Conservation (phyloP, 2,329 filamentous ascomycete genomes). For the Dryadomyces quercus-mongolicae region DNA sequence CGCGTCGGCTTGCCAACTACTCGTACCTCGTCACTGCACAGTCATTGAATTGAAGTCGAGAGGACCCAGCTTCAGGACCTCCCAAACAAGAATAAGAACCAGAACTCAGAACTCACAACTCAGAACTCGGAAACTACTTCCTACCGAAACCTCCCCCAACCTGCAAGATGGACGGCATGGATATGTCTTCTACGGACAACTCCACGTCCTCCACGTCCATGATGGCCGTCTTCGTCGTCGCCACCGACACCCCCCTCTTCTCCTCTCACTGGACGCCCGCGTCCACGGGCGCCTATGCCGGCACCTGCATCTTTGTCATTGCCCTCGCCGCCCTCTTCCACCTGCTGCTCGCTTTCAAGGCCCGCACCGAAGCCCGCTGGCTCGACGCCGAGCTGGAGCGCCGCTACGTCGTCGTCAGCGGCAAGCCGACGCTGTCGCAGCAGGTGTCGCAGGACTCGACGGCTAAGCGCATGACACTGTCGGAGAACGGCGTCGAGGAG, state of each 20-base stretch:
- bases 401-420: conserved; percentile 64
- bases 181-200: conserved; percentile 7
- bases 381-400: conserved; percentile 58
- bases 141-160: too few species aligned
- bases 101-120: too few species aligned
- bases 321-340: conserved; percentile 60
- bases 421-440: conserved; percentile 46
- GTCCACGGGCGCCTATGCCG: conserved; percentile 62
- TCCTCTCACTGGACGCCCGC: conserved; percentile 62
- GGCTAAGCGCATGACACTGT: conserved; percentile 49
- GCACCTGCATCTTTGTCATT: conserved; percentile 85
- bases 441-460: conserved; percentile 46
- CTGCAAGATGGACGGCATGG: background rate
- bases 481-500: conserved; percentile 70
- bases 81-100: too few species aligned
- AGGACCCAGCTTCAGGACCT: too few species aligned
- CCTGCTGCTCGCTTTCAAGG: conserved; percentile 58
- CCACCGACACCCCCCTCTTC: conserved; percentile 37
- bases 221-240: conserved; percentile 43
- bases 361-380: conserved; percentile 51
- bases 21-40: background rate
- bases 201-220: conserved; percentile 7
- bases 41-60: too few species aligned
- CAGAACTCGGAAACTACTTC: too few species aligned
- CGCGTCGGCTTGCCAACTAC: too few species aligned